Conservation (phyloP, 495 filamentous ascomycete species). For the Annulohypoxylon maeteangense region DNA sequence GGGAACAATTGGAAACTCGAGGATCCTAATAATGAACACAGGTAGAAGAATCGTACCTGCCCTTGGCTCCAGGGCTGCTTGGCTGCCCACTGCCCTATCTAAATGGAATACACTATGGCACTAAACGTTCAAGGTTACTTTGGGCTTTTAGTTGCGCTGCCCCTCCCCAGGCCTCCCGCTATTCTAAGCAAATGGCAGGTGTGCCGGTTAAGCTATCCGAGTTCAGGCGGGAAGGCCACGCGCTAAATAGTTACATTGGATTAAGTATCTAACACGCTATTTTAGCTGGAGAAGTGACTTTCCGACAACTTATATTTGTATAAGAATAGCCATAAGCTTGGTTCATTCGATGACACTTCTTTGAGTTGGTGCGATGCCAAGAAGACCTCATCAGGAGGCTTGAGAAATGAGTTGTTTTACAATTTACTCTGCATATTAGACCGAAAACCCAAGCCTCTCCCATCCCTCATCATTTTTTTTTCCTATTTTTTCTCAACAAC, state of each 20-base stretch:
- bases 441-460: background rate
- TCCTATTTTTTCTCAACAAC: background rate
- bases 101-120: background rate
- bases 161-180: background rate
- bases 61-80: background rate
- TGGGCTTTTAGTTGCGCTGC: background rate
- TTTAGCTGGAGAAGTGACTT: slow-evolving; percentile 10
- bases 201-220: slow-evolving; percentile 26
- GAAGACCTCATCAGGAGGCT: slow-evolving; percentile 23
- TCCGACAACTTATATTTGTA: slow-evolving; percentile 1
- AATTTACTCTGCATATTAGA: slow-evolving; percentile 10
- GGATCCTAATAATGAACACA: slow-evolving; percentile 34
- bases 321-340: background rate
- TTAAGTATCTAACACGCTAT: background rate
- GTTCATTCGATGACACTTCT: slow-evolving; percentile 3
- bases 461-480: background rate
- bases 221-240: slow-evolving; percentile 18
- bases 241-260: slow-evolving; percentile 19
- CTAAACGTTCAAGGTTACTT: background rate
- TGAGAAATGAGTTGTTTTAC: slow-evolving; percentile 28
- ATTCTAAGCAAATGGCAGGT: slow-evolving; percentile 16
- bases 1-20: slow-evolving; percentile 13
- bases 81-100: slow-evolving; percentile 16
- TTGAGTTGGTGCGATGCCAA: slow-evolving; percentile 7
- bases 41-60: slow-evolving; percentile 14